Evolutionary conservation across 345 rosid genomes (phyloP).

Genomic region (Corchorus capsularis): DNA sequence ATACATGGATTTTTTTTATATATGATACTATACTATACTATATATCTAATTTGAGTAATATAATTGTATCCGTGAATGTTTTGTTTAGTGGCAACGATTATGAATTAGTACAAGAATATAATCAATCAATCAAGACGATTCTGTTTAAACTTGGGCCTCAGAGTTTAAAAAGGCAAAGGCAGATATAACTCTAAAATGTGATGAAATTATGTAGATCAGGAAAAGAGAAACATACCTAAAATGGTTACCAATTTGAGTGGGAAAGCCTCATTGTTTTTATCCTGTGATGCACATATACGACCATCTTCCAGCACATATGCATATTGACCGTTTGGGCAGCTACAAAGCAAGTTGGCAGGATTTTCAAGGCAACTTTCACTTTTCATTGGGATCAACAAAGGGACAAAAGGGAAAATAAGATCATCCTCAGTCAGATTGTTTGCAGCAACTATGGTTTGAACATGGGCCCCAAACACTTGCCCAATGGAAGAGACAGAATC

Average conservation of each 20-base stretch:
- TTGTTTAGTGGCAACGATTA: too few relatives aligned
- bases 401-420: conserved; percentile 14
- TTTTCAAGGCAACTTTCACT: conserved; percentile 20
- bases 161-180: too few relatives aligned
- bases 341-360: conserved; percentile 21
- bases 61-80: too few relatives aligned
- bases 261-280: not conserved
- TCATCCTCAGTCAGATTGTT: conserved; percentile 4
- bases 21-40: too few relatives aligned
- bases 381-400: conserved; percentile 34
- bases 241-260: conserved; percentile 20
- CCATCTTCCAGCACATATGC: conserved; percentile 9
- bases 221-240: not conserved
- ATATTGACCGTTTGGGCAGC: conserved; percentile 22
- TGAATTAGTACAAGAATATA: too few relatives aligned
- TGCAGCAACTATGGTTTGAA: conserved; percentile 16
- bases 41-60: too few relatives aligned
- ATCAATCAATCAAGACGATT: not conserved
- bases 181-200: not conserved
- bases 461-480: conserved; percentile 10
- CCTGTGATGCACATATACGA: not conserved
- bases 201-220: not conserved
- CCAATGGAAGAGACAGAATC: conserved; percentile 8
- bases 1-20: too few relatives aligned
- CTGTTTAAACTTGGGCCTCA: not conserved